Conservation (phyloP, 2,329 filamentous ascomycete species). For the Fusarium albosuccineum region DNA sequence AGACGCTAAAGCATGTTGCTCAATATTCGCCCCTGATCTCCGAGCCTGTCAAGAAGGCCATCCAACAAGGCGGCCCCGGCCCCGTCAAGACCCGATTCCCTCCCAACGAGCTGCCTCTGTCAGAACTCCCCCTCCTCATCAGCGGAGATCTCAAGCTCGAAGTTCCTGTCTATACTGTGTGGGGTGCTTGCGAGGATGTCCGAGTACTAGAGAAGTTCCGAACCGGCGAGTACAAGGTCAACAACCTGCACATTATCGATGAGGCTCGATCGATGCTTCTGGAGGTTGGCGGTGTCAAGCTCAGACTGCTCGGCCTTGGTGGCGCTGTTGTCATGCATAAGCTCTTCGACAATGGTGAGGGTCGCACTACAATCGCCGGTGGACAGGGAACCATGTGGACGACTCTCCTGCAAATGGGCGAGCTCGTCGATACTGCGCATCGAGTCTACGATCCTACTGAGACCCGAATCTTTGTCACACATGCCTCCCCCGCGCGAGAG, state of each 20-base stretch:
- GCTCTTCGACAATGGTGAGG: constrained; percentile 98
- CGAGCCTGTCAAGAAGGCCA: constrained; percentile 78
- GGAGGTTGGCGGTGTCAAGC: constrained; percentile 94
- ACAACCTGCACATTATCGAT: constrained; percentile 97
- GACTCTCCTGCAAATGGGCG: constrained; percentile 96
- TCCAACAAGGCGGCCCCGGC: constrained; percentile 74
- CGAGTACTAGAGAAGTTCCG: constrained; percentile 97
- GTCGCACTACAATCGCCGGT: constrained; percentile 96
- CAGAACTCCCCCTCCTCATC: constrained; percentile 90
- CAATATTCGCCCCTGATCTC: constrained; percentile 96
- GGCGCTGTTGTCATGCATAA: constrained; percentile 99
- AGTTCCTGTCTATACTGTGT: constrained; percentile 97
- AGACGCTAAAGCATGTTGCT: constrained; percentile 97
- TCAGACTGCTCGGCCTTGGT: constrained; percentile 91
- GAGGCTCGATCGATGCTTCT: constrained; percentile 96
- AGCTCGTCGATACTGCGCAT: constrained; percentile 97
- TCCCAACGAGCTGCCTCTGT: constrained; percentile 86
- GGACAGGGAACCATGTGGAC: constrained; percentile 99
- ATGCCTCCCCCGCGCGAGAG: constrained; percentile 95
- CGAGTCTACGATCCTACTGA: constrained; percentile 98
- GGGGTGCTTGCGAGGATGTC: constrained; percentile 99
- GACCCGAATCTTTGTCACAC: constrained; percentile 95
- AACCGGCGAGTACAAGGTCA: constrained; percentile 97
- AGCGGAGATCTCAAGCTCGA: constrained; percentile 91
- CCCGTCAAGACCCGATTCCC: constrained; percentile 89